Conservation (phyloP, 768 basidiomycete species). For the Cystofilobasidium bisporidii region DNA sequence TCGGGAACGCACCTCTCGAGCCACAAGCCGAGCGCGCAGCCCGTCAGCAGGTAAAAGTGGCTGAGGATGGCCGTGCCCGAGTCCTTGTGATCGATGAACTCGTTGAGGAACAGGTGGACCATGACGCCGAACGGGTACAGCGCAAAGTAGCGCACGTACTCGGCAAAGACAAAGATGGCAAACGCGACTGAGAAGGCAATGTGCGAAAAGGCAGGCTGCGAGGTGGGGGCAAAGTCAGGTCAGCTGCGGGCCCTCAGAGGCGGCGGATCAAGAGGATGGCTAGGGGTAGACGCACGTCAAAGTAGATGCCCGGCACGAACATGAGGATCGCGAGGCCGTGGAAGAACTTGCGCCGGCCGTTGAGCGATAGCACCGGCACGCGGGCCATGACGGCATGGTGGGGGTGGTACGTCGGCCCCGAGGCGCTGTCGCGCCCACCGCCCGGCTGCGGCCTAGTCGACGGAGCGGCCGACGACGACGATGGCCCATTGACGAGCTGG, state of each 20-base stretch:
- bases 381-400: slow-evolving; percentile 48
- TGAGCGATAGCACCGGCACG: slow-evolving; percentile 78
- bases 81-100: slow-evolving; percentile 92
- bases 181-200: slow-evolving; percentile 91
- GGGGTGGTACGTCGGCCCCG: not conserved
- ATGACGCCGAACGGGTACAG: slow-evolving; percentile 89
- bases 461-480: not conserved
- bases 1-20: slow-evolving; percentile 66
- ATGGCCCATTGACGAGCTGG: not conserved
- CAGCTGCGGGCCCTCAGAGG: not conserved
- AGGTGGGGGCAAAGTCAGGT: not conserved
- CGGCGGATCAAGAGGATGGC: not conserved
- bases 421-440: not conserved
- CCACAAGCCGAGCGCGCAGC: slow-evolving; percentile 90
- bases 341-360: slow-evolving; percentile 91
- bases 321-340: slow-evolving; percentile 90
- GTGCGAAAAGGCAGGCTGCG: slow-evolving; percentile 89
- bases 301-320: slow-evolving; percentile 87
- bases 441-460: not conserved
- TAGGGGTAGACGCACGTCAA: slow-evolving; percentile 54
- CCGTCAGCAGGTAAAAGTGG: slow-evolving; percentile 93
- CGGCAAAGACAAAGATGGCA: slow-evolving; percentile 86
- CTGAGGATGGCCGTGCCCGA: slow-evolving; percentile 90
- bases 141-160: slow-evolving; percentile 97
- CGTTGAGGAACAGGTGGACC: slow-evolving; percentile 92